These are phyloP conservation scores for Penicillium sp. DNA, from an alignment of 2,329 filamentous ascomycete species.

Conservation along the genomic window DNA sequence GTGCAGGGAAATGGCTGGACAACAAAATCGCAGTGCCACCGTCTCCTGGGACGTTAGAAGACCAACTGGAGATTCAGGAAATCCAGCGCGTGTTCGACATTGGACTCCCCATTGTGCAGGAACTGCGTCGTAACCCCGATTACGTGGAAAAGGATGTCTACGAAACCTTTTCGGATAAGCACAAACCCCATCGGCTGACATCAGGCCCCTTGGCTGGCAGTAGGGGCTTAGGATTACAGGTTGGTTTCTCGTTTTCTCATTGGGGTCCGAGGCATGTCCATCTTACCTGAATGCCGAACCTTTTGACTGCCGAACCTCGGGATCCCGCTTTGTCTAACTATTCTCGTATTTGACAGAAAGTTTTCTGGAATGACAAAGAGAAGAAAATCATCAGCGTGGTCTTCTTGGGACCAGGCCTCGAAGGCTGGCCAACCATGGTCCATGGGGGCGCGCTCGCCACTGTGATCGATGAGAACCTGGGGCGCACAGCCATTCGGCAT, in stretches of 20 bases:
- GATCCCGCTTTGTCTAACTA: constrained; percentile 18
- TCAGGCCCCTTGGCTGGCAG: constrained; percentile 43
- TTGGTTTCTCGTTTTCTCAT: constrained; percentile 24
- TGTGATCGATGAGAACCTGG: constrained; percentile 67
- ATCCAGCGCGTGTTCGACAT: constrained; percentile 36
- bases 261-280: constrained; percentile 4
- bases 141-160: constrained; percentile 44
- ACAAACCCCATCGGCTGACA: constrained; percentile 38
- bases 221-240: constrained; percentile 44
- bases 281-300: constrained; percentile 13
- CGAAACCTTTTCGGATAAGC: constrained; percentile 36
- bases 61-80: constrained; percentile 29
- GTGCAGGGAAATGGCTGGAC: constrained; percentile 27
- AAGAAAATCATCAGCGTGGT: constrained; percentile 64
- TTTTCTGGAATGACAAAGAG: constrained; percentile 63
- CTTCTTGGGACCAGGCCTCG: constrained; percentile 63
- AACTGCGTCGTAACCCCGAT: constrained; percentile 40
- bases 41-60: constrained; percentile 38
- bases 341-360: constrained; percentile 49
- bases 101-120: constrained; percentile 38
- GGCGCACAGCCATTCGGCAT: constrained; percentile 57
- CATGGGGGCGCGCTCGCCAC: constrained; percentile 72
- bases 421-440: constrained; percentile 69
- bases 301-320: constrained; percentile 21
- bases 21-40: constrained; percentile 26